Evolutionary conservation across 2,329 filamentous ascomycete genomes (phyloP).

Genomic region (Fusarium austroafricanum): DNA sequence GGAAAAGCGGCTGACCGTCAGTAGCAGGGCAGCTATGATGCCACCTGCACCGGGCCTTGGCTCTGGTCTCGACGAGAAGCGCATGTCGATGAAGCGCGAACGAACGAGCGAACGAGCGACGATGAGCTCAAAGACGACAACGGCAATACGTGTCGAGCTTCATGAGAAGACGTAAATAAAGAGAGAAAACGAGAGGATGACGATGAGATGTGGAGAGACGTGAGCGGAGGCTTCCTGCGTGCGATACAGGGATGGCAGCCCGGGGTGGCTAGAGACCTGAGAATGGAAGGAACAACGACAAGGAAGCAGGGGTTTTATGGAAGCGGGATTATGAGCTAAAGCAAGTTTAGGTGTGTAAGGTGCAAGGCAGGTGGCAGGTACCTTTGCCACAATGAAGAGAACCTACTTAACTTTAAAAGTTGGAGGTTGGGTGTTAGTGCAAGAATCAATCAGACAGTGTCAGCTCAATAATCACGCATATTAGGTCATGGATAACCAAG

Average conservation of each 20-base stretch:
- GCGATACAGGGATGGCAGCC: constrained; percentile 6
- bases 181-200: constrained; percentile 14
- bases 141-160: constrained; percentile 21
- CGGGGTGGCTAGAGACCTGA: constrained; percentile 2
- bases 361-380: no score
- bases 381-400: background rate
- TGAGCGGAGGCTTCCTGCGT: constrained; percentile 9
- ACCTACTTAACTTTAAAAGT: constrained; percentile 22
- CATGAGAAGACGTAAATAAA: constrained; percentile 29
- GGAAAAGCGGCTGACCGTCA: constrained; percentile 43
- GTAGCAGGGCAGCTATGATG: constrained; percentile 42
- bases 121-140: constrained; percentile 36
- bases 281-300: constrained; percentile 25
- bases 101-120: constrained; percentile 15
- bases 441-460: no score
- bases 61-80: constrained; percentile 18
- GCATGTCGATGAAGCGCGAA: constrained; percentile 40
- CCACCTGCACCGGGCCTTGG: constrained; percentile 30
- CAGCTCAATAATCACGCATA: no score
- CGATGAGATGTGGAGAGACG: constrained; percentile 16
- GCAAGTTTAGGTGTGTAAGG: constrained; percentile 4
- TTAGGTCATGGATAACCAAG: background rate
- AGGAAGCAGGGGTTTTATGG: constrained; percentile 14
- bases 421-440: constrained; percentile 4
- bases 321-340: constrained; percentile 24